These are phyloP conservation scores for Apiospora hydei DNA, from an alignment of 2,329 filamentous ascomycete species.

Conservation along the genomic window DNA sequence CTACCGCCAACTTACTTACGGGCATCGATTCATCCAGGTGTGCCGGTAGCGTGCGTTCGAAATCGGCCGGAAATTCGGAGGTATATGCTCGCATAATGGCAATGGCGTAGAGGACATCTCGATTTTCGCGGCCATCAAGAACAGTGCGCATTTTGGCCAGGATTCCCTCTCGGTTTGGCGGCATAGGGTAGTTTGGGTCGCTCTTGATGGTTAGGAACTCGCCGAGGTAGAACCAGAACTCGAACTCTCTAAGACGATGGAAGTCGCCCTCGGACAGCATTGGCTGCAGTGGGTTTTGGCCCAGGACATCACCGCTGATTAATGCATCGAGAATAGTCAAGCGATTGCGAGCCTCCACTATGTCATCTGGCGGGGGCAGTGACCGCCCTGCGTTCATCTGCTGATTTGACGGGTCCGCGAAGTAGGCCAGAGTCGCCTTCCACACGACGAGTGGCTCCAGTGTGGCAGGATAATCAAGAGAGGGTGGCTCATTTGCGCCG, in stretches of 20 bases:
- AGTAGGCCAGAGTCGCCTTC: constrained; percentile 56
- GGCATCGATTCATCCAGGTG: constrained; percentile 72
- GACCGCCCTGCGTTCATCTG: constrained; percentile 44
- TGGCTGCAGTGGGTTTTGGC: constrained; percentile 61
- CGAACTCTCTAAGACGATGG: constrained; percentile 67
- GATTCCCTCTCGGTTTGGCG: constrained; percentile 69
- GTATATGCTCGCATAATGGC: constrained; percentile 80
- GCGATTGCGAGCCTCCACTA: constrained; percentile 70
- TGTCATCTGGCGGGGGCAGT: constrained; percentile 63
- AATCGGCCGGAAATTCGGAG: constrained; percentile 67
- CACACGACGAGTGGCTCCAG: constrained; percentile 68
- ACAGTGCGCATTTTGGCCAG: constrained; percentile 72
- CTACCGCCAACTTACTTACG: constrained; percentile 71
- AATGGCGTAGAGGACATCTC: constrained; percentile 90
- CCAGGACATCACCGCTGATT: constrained; percentile 73
- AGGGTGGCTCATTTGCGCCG: constrained; percentile 56
- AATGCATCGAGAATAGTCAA: constrained; percentile 80
- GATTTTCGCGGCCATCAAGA: constrained; percentile 82
- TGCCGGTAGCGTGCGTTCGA: constrained; percentile 62
- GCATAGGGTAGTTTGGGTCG: constrained; percentile 56
- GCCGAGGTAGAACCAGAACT: constrained; percentile 84
- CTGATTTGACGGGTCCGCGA: constrained; percentile 51
- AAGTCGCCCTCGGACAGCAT: constrained; percentile 59
- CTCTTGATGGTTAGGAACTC: constrained; percentile 72
- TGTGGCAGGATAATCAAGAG: constrained; percentile 60